These are phyloP conservation scores for Phlebopus sp. DNA, from an alignment of 1,284 basidiomycete genomes.

Conservation along the genomic window DNA sequence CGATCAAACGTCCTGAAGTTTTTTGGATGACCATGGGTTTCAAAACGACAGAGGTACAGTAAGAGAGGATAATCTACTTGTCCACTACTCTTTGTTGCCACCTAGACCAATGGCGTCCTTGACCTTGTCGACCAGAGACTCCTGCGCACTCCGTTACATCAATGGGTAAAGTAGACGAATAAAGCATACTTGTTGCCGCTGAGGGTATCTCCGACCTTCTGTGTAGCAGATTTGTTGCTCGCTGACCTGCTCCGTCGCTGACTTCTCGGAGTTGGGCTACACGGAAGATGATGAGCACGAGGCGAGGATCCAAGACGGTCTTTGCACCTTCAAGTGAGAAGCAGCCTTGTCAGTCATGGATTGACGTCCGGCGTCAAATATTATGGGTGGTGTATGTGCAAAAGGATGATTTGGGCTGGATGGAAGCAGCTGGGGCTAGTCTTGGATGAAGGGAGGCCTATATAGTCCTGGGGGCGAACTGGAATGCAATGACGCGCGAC, in stretches of 20 bases:
- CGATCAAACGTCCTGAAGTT: background rate
- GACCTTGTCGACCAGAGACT: constrained; percentile 46
- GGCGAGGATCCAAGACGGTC: background rate
- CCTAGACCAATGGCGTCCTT: constrained; percentile 51
- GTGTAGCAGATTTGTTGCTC: constrained; percentile 45
- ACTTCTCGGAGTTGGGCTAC: constrained; percentile 37
- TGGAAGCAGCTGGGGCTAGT: background rate
- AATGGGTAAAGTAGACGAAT: background rate
- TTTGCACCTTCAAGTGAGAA: constrained; percentile 33
- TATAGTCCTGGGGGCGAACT: constrained; percentile 3
- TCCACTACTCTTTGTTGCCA: constrained; percentile 20
- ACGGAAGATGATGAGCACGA: background rate
- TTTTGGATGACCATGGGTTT: too few relatives aligned
- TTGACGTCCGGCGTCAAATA: constrained; percentile 42
- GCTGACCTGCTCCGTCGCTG: constrained; percentile 33
- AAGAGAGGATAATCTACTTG: too few relatives aligned
- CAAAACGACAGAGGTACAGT: background rate
- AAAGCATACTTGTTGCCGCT: constrained; percentile 37
- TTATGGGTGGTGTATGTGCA: constrained; percentile 16
- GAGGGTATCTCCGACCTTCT: constrained; percentile 43
- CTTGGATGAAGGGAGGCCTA: background rate
- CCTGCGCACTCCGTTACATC: constrained; percentile 20
- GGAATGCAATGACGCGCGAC: constrained; percentile 7
- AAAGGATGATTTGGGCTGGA: background rate
- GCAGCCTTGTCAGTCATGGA: constrained; percentile 42